A percentile compares a stretch with the other conserved stretches of the same genome.
These are phyloP conservation scores for Penicillium macrosclerotiorum DNA, from an alignment of 495 filamentous ascomycete genomes.

Conservation along the genomic window DNA sequence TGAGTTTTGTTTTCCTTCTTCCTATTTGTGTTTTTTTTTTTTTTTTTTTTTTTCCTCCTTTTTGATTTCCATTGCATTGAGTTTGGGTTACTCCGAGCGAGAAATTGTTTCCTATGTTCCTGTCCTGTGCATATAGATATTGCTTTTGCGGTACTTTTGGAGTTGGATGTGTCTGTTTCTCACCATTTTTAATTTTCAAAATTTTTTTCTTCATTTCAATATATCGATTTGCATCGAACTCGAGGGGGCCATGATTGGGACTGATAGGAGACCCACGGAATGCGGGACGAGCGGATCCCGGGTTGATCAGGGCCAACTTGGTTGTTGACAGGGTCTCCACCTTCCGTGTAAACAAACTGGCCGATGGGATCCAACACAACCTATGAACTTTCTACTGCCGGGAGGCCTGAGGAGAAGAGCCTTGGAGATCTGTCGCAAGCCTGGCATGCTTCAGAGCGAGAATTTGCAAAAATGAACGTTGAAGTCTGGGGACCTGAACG, in stretches of 20 bases:
- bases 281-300: slow-evolving; percentile 21
- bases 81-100: background rate
- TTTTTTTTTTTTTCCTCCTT: slow-evolving; percentile 2
- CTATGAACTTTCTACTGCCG: no score
- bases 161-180: slow-evolving; percentile 18
- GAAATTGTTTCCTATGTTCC: slow-evolving; percentile 12
- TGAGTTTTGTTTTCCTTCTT: slow-evolving; percentile 2
- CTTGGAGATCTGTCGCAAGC: no score
- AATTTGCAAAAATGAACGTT: no score
- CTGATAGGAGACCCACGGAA: slow-evolving; percentile 12
- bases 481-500: no score
- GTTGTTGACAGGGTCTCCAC: background rate
- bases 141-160: slow-evolving; percentile 15
- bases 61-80: background rate
- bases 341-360: background rate
- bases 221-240: slow-evolving; percentile 11
- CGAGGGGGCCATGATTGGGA: slow-evolving; percentile 6
- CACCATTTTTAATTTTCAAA: background rate
- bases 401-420: no score
- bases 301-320: background rate
- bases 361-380: no score
- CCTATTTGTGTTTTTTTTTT: slow-evolving; percentile 1
- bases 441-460: background rate
- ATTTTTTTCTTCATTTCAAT: slow-evolving; percentile 1
- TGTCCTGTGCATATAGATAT: slow-evolving; percentile 27